phyloP scores from a whole-genome alignment of 2,329 filamentous ascomycete genomes.

The Cercospora zeae-maydis region DNA sequence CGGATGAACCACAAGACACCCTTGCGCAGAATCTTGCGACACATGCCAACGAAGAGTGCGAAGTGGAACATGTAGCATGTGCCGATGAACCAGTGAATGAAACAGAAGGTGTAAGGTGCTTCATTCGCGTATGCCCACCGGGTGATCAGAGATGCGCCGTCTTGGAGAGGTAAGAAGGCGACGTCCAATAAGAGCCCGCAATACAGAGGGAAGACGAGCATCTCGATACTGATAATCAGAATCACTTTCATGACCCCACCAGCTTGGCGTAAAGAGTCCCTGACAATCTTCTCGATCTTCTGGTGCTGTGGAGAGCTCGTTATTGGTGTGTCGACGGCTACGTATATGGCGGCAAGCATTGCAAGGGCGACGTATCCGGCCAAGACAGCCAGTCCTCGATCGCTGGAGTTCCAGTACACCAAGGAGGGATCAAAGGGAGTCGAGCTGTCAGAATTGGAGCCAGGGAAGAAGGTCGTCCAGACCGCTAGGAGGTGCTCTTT shows the following conservation, averaged over 20 bases:
- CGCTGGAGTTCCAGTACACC: slow-evolving; percentile 47
- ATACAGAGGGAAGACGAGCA: slow-evolving; percentile 95
- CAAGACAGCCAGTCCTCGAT: slow-evolving; percentile 68
- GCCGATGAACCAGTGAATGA: slow-evolving; percentile 97
- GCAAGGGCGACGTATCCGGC: slow-evolving; percentile 78
- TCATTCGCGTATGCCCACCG: slow-evolving; percentile 72
- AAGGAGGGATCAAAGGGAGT: slow-evolving; percentile 38
- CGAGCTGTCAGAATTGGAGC: slow-evolving; percentile 13
- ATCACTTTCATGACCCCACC: slow-evolving; percentile 98
- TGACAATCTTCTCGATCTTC: slow-evolving; percentile 67
- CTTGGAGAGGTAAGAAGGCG: slow-evolving; percentile 85
- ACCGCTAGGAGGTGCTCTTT: slow-evolving; percentile 22
- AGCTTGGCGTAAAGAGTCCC: slow-evolving; percentile 84
- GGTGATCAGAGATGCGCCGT: slow-evolving; percentile 70
- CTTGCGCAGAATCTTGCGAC: slow-evolving; percentile 91
- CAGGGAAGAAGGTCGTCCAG: slow-evolving; percentile 24
- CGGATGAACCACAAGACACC: slow-evolving; percentile 97
- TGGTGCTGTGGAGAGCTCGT: slow-evolving; percentile 59
- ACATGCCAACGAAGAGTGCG: slow-evolving; percentile 97
- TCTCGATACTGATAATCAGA: slow-evolving; percentile 96
- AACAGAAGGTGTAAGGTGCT: slow-evolving; percentile 84
- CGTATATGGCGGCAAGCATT: slow-evolving; percentile 70
- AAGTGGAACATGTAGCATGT: slow-evolving; percentile 99
- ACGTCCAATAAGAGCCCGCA: slow-evolving; percentile 87
- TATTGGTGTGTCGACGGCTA: slow-evolving; percentile 69